Evolutionary conservation across 306 rosid species (phyloP).

Genomic region (Delonix regia): DNA sequence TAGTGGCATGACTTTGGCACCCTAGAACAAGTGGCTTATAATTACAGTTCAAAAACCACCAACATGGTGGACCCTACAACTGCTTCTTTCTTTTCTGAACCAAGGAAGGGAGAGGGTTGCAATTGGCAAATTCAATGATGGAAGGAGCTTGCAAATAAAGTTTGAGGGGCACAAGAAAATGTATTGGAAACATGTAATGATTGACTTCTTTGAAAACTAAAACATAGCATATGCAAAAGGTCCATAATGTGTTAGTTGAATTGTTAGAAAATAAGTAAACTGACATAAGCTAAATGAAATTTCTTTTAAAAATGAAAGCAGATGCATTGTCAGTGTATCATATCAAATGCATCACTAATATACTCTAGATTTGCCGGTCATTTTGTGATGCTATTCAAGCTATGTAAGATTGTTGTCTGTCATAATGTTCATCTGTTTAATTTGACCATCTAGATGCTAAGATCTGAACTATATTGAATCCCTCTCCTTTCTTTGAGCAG

Average conservation of each 20-base stretch:
- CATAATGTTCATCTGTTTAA: slow-evolving; percentile 21
- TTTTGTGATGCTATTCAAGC: slow-evolving; percentile 23
- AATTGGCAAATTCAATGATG: slow-evolving; percentile 28
- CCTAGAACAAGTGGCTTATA: slow-evolving; percentile 4
- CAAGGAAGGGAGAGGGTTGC: background rate
- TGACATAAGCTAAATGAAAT: background rate
- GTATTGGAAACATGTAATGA: slow-evolving; percentile 39
- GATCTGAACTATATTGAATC: background rate
- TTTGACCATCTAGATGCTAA: slow-evolving; percentile 27
- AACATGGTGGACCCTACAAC: background rate
- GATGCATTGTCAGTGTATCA: slow-evolving; percentile 21
- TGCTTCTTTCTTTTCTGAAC: background rate
- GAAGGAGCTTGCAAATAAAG: slow-evolving; percentile 20
- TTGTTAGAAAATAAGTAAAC: background rate
- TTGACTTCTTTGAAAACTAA: slow-evolving; percentile 40
- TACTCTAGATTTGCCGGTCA: background rate
- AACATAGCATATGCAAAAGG: slow-evolving; percentile 20
- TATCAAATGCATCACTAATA: background rate
- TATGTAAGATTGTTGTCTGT: slow-evolving; percentile 28
- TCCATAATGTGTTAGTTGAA: slow-evolving; percentile 35
- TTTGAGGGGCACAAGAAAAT: slow-evolving; percentile 5
- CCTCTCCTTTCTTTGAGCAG: background rate
- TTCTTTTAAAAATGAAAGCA: background rate
- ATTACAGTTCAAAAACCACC: slow-evolving; percentile 18
- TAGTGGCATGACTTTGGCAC: slow-evolving; percentile 13